A percentile compares a stretch with the other conserved stretches of the same genome.
Evolutionary conservation across 768 basidiomycete species (phyloP).

Genomic region (Boletales sp.): DNA sequence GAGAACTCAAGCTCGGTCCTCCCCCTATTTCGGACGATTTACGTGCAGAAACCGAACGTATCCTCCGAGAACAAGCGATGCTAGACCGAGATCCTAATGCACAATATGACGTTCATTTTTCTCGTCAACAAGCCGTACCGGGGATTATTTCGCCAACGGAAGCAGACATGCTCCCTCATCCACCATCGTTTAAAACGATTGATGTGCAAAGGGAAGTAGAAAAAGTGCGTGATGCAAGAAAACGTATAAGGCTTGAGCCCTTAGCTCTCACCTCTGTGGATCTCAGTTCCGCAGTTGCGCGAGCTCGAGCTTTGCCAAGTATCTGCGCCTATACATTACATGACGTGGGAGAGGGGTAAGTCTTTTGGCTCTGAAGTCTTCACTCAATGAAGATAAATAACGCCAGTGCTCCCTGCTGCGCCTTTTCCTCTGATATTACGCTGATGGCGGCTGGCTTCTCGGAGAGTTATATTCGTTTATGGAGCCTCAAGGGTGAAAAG

Average conservation of each 20-base stretch:
- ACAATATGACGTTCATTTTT: constrained; percentile 60
- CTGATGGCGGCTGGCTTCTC: constrained; percentile 93
- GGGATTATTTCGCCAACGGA: constrained; percentile 64
- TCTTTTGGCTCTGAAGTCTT: constrained; percentile 1
- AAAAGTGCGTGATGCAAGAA: constrained; percentile 83
- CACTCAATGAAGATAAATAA: constrained; percentile 9
- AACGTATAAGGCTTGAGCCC: constrained; percentile 88
- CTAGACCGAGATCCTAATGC: constrained; percentile 64
- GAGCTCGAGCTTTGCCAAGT: constrained; percentile 77
- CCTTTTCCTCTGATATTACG: constrained; percentile 88
- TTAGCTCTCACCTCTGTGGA: constrained; percentile 57
- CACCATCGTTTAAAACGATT: constrained; percentile 74
- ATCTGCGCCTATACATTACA: constrained; percentile 95
- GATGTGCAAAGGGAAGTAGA: constrained; percentile 93
- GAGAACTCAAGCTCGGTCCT: constrained; percentile 82
- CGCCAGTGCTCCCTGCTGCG: constrained; percentile 73
- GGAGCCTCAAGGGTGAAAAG: constrained; percentile 93
- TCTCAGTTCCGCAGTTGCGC: constrained; percentile 43
- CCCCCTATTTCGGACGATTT: constrained; percentile 78
- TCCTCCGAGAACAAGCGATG: constrained; percentile 78
- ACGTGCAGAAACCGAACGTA: constrained; percentile 73
- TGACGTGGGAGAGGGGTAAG: constrained; percentile 92
- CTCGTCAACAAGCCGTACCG: constrained; percentile 45
- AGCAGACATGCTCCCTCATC: constrained; percentile 75
- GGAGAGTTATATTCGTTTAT: constrained; percentile 92